Evolutionary conservation across 2,329 filamentous ascomycete species (phyloP).

Genomic region (Colletotrichum kahawae): DNA sequence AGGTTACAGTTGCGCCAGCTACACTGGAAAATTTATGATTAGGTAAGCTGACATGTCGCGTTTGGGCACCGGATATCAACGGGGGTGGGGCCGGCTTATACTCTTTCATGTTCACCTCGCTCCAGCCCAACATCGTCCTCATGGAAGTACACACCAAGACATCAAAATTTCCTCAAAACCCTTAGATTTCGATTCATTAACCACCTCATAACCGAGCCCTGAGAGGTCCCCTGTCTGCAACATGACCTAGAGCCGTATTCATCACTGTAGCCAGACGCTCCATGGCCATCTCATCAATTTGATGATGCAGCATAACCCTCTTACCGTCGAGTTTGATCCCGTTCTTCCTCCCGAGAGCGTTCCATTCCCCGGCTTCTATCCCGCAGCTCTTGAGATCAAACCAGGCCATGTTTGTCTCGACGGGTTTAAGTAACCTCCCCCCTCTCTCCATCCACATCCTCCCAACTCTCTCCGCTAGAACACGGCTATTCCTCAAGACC

Average conservation of each 20-base stretch:
- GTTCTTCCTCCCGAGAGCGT: background rate
- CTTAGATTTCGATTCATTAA: background rate
- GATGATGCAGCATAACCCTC: constrained; percentile 13
- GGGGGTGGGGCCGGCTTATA: background rate
- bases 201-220: background rate
- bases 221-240: background rate
- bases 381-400: constrained; percentile 35
- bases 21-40: constrained; percentile 26
- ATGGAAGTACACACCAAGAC: background rate
- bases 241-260: background rate
- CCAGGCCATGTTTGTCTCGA: constrained; percentile 84
- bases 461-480: constrained; percentile 62
- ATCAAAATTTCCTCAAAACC: background rate
- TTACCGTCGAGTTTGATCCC: constrained; percentile 12
- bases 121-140: background rate
- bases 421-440: constrained; percentile 65
- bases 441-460: constrained; percentile 67
- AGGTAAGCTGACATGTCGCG: background rate
- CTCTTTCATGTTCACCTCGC: background rate
- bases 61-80: background rate
- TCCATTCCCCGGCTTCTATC: background rate
- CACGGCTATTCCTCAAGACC: constrained; percentile 59
- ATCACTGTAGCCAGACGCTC: background rate
- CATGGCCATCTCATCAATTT: constrained; percentile 3
- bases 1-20: background rate